A percentile compares a stretch with the other conserved stretches of the same genome.
Conservation (phyloP, 2,329 filamentous ascomycete genomes). For the Penicillium olsonii region DNA sequence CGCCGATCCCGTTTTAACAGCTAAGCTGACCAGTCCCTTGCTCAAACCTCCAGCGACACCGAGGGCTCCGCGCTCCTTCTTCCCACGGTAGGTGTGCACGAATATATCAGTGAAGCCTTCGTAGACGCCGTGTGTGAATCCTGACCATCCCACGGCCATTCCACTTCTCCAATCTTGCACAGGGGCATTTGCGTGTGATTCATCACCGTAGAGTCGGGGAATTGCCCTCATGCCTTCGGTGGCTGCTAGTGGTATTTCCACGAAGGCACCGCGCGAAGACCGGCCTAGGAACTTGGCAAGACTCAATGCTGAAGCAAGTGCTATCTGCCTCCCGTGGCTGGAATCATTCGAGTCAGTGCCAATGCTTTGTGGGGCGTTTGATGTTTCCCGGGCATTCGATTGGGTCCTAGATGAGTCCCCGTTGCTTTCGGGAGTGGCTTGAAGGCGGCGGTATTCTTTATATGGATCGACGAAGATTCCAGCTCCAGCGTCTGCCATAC, state of each 20-base stretch:
- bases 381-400: too few species aligned
- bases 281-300: slow-evolving; percentile 19
- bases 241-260: slow-evolving; percentile 40
- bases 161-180: slow-evolving; percentile 38
- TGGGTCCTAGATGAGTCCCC: not conserved
- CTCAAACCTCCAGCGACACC: slow-evolving; percentile 27
- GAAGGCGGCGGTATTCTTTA: slow-evolving; percentile 17
- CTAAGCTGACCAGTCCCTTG: slow-evolving; percentile 32
- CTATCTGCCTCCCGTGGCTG: slow-evolving; percentile 9
- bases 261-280: slow-evolving; percentile 31
- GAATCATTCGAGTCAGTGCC: slow-evolving; percentile 2
- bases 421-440: not conserved
- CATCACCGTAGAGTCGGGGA: slow-evolving; percentile 41
- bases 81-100: slow-evolving; percentile 31
- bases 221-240: slow-evolving; percentile 38
- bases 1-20: not conserved
- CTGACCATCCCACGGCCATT: slow-evolving; percentile 33
- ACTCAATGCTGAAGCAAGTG: slow-evolving; percentile 8
- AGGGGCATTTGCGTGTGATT: slow-evolving; percentile 31
- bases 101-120: slow-evolving; percentile 38
- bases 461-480: slow-evolving; percentile 26
- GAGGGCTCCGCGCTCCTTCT: slow-evolving; percentile 30
- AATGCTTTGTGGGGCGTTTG: not conserved
- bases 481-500: slow-evolving; percentile 21
- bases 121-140: slow-evolving; percentile 33